Evolutionary conservation across 306 rosid genomes (phyloP).

Genomic region (Vigna mungo): DNA sequence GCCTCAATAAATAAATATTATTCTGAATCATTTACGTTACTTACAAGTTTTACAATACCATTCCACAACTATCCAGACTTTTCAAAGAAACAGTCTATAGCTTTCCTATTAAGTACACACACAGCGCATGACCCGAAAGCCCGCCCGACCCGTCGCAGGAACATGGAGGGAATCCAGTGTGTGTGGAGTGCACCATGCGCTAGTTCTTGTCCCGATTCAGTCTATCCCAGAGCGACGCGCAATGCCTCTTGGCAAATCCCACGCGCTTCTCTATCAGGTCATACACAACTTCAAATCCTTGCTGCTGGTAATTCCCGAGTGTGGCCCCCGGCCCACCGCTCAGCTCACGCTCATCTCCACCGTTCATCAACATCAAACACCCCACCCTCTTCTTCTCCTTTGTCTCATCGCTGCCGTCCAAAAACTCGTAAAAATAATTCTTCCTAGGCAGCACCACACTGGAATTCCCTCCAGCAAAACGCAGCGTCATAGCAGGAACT

Average conservation of each 20-base stretch:
- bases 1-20: background rate
- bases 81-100: conserved; percentile 3
- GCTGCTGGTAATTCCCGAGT: conserved; percentile 88
- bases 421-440: conserved; percentile 77
- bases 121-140: background rate
- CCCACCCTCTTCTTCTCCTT: conserved; percentile 65
- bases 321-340: conserved; percentile 83
- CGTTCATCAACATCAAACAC: conserved; percentile 90
- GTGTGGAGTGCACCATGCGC: background rate
- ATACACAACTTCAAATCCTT: conserved; percentile 84
- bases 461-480: conserved; percentile 65
- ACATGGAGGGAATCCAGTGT: conserved; percentile 33
- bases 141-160: conserved; percentile 36
- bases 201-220: conserved; percentile 50
- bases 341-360: conserved; percentile 71
- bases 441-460: conserved; percentile 74
- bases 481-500: conserved; percentile 63
- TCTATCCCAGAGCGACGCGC: conserved; percentile 76
- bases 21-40: background rate
- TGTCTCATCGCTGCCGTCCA: conserved; percentile 61
- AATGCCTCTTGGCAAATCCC: conserved; percentile 78
- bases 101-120: conserved; percentile 12
- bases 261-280: conserved; percentile 71
- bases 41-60: conserved; percentile 12
- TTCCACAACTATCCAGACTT: background rate